Base-by-base conservation (phyloP, 768 basidiomycete genomes). In the Boletus huronensis region DNA sequence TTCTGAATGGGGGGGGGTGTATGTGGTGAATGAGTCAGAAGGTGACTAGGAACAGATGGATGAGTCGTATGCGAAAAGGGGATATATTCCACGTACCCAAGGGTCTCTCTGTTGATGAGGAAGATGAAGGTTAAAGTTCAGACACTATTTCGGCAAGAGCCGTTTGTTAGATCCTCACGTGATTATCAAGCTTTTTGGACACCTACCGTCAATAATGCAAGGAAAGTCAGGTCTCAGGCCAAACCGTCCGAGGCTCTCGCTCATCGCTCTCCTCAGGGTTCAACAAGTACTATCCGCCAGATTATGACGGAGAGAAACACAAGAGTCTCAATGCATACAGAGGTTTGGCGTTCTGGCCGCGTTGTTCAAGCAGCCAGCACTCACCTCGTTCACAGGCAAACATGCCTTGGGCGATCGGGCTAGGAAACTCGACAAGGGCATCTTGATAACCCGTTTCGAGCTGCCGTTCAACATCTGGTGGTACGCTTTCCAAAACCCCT, bases 381-480 rank as follows among this genome's bases (percentile, higher is more conserved):
- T 60, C 35, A 67, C 53, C 17, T 9, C 23, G 3, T 45, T 39
- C 44, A 41, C 63, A 93, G 90, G 95, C 51, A 97, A 96, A 72
- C 95, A 98, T 78, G 94, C 95, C 0, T 74, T 97, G 8, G 93
- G 93, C 14, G 89, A 91, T 71, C 78, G 97, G 57, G 97, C 98
- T 16, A 83, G 96, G 31, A 98, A 98, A 75, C 75, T 98, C 35
- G 95, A 97, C 72, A 87, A 98, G 71, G 97, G 97, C 0, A 94
- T 98, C 59, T 79, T 99, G 42, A 94, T 99, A 52, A 89, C 87
- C 21, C 88, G 96, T 23, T 99, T 98, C 66, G 97, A 98, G 69
- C 73, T 98, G 14, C 95, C 95, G 0, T 98, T 93, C 75, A 97
- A 95, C 64, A 93, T 94, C 58, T 94, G 91, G 93, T 95, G 93